Percentiles rank a stretch among this genome's conserved stretches.
Conservation (phyloP, 192 early-diverging fungal species). For the Umbelopsis vinacea region DNA sequence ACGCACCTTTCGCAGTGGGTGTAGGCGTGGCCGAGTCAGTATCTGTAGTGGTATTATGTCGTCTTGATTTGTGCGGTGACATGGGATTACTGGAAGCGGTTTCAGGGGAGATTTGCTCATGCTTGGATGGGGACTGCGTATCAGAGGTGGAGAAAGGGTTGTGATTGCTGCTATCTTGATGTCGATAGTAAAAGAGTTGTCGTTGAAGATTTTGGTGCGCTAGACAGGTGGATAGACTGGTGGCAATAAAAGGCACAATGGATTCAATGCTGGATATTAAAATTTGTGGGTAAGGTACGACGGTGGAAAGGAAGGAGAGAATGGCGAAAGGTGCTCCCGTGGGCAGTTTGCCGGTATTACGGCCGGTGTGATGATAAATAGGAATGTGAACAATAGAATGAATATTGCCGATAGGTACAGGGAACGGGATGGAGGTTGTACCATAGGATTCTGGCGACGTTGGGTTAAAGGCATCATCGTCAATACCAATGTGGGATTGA, state of each 20-base stretch:
- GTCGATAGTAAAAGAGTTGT: constrained; percentile 22
- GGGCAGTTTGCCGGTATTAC: background rate
- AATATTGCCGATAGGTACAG: constrained; percentile 43
- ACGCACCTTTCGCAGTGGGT: constrained; percentile 2
- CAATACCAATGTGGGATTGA: constrained; percentile 51
- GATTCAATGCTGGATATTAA: constrained; percentile 42
- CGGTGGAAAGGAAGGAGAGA: constrained; percentile 55
- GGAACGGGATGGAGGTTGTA: constrained; percentile 28
- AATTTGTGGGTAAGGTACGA: constrained; percentile 54
- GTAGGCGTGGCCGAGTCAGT: constrained; percentile 26
- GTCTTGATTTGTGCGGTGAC: background rate
- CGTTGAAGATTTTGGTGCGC: constrained; percentile 21
- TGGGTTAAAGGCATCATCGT: constrained; percentile 63
- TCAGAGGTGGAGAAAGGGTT: background rate
- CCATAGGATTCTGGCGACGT: constrained; percentile 38
- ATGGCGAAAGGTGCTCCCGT: constrained; percentile 50
- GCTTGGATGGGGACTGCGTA: background rate
- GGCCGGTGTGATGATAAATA: constrained; percentile 48
- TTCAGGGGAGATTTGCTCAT: background rate
- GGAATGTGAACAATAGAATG: constrained; percentile 60
- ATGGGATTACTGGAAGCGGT: background rate
- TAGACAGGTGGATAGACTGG: constrained; percentile 38
- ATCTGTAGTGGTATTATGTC: background rate
- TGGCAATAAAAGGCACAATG: constrained; percentile 53
- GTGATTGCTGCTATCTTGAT: background rate